Evolutionary conservation across 2,329 filamentous ascomycete genomes (phyloP), one percentile per base, ranked within the genome.

Genomic region (Lachnellula cervina): DNA sequence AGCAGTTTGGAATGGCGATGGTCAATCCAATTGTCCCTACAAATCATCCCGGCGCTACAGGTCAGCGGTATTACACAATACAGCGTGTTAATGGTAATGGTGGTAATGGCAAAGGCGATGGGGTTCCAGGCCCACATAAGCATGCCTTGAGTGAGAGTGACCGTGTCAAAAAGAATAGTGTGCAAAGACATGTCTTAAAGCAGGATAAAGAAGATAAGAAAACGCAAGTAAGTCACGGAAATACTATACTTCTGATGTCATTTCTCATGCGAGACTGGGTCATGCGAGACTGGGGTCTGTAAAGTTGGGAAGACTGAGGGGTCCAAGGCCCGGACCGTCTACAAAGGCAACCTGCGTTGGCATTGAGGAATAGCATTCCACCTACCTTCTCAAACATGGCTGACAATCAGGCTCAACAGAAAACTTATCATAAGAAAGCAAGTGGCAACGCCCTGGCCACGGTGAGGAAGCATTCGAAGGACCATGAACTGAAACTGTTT

Each of bases 151-250:
- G 82, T 53, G 86, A 86, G 64, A 91, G 87, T 64, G 89, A 92
- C 67, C 81, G 84, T 59, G 86, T 92, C 37, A 92, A 92, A 74
- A 91, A 89, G 75, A 91, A 88, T 60, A 90, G 84, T 60, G 85
- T 91, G 5, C 79, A 88, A 68, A 76, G 89, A 62, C 81, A 79
- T 70, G 65, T 88, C 53, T 73, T 85, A 47, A 84, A 84, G 68
- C 79, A 80, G 63, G 82, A 84, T 51, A 88, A 83, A 69, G 84
- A 86, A 42, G 77, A 77, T 51, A 89, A 82, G 70, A 88, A 83
- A 65, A 72, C 70, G 35, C 70, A 76, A 72, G 80, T 82, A 70
- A 72, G 78, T 76, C 38, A 40, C 42, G 25, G 49, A 17, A 42
- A 51, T 46, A 52, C 52, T 21, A 16, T 16, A 34, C 19, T 21